phyloP scores from a whole-genome alignment of 2,329 filamentous ascomycete species.

The Trichoderma endophyticum region DNA sequence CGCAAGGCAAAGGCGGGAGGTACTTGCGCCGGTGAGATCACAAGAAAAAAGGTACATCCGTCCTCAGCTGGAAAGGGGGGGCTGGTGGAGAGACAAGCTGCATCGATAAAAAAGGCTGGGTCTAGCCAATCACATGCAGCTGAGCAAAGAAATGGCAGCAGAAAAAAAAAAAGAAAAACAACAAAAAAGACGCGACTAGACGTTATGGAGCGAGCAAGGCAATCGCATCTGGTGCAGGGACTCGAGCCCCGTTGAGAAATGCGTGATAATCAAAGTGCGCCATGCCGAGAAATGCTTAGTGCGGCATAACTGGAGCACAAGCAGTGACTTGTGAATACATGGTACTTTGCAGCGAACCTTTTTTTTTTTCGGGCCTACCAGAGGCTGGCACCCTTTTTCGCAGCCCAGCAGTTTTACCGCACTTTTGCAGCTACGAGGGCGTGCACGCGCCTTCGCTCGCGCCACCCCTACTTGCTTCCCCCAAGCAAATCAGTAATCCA shows the following conservation, averaged over 20 bases:
- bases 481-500: slow-evolving; percentile 55
- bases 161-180: slow-evolving; percentile 5
- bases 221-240: slow-evolving; percentile 5
- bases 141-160: background rate
- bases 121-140: background rate
- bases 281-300: slow-evolving; percentile 8
- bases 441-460: slow-evolving; percentile 23
- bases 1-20: background rate
- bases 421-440: background rate
- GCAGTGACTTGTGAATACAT: background rate
- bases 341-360: background rate
- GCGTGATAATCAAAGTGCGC: background rate
- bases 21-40: background rate
- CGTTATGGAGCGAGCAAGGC: background rate
- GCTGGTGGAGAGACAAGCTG: background rate
- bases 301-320: background rate
- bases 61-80: slow-evolving; percentile 3
- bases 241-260: background rate
- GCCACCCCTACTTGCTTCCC: slow-evolving; percentile 23
- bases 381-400: background rate
- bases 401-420: background rate
- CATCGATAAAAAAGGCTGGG: background rate
- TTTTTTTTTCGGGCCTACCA: background rate
- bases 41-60: background rate
- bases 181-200: slow-evolving; percentile 13